Conservation (phyloP, 2,329 filamentous ascomycete species). For the Phoma sp. region DNA sequence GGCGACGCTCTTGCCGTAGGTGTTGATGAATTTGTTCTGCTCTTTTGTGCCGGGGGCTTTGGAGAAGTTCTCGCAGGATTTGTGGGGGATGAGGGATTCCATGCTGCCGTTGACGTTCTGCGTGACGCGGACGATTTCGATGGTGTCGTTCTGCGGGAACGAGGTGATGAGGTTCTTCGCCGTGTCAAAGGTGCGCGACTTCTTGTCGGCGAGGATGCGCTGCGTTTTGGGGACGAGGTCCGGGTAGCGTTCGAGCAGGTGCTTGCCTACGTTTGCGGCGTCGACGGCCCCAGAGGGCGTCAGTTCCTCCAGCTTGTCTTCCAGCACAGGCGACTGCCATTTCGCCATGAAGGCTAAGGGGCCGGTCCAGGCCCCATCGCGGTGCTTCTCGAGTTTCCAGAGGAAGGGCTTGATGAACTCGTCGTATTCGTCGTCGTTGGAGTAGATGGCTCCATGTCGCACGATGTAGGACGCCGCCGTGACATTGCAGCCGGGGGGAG, state of each 20-base stretch:
- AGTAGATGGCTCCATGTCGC: conserved; percentile 57
- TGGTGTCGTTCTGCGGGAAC: conserved; percentile 36
- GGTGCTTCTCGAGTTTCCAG: conserved; percentile 63
- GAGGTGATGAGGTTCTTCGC: conserved; percentile 38
- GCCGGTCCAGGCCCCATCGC: conserved; percentile 57
- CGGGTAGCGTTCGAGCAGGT: conserved; percentile 63
- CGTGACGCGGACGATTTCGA: conserved; percentile 43
- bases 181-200: conserved; percentile 44
- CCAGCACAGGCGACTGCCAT: conserved; percentile 63
- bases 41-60: conserved; percentile 41
- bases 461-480: conserved; percentile 57
- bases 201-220: conserved; percentile 44
- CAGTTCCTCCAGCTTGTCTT: conserved; percentile 54
- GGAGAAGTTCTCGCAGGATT: conserved; percentile 42
- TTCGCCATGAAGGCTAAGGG: conserved; percentile 61
- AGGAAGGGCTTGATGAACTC: conserved; percentile 57
- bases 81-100: conserved; percentile 43
- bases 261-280: conserved; percentile 63
- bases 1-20: conserved; percentile 34
- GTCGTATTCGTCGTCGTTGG: conserved; percentile 59
- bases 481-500: conserved; percentile 57
- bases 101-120: conserved; percentile 38
- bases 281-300: conserved; percentile 51
- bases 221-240: conserved; percentile 52
- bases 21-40: conserved; percentile 36